These are phyloP conservation scores for Lepidium didymum DNA, from an alignment of 345 rosid genomes.

Conservation along the genomic window DNA sequence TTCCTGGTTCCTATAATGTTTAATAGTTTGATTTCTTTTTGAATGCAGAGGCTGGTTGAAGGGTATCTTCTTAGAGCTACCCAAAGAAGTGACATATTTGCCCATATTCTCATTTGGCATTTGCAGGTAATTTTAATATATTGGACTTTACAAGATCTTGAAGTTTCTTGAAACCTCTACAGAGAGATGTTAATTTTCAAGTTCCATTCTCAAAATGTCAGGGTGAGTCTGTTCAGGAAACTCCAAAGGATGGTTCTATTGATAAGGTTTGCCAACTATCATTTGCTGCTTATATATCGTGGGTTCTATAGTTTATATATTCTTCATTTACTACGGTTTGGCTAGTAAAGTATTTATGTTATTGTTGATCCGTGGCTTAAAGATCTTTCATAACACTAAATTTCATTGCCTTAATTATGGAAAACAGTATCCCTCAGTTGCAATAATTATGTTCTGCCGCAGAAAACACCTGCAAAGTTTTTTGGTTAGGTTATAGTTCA, in stretches of 20 bases:
- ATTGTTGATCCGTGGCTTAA: neutral
- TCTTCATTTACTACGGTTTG: slow-evolving; percentile 5
- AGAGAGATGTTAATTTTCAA: slow-evolving; percentile 13
- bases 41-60: slow-evolving; percentile 80
- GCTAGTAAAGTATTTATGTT: neutral
- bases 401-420: neutral
- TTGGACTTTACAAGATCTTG: slow-evolving; percentile 13
- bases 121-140: slow-evolving; percentile 54
- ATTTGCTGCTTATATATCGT: neutral
- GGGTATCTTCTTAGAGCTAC: slow-evolving; percentile 97
- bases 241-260: slow-evolving; percentile 51
- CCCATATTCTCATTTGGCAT: slow-evolving; percentile 98
- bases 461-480: neutral
- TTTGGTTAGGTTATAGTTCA: neutral
- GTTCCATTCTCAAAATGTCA: slow-evolving; percentile 33
- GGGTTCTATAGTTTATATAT: neutral
- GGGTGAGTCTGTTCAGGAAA: slow-evolving; percentile 79
- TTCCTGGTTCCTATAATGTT: neutral
- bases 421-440: slow-evolving; percentile 1
- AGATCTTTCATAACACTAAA: neutral
- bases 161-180: neutral
- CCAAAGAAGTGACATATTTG: slow-evolving; percentile 92
- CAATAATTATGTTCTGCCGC: neutral
- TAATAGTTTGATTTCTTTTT: neutral
- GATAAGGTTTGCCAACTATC: slow-evolving; percentile 46